Percentiles rank a stretch among this genome's conserved stretches.
These are phyloP conservation scores for Mariannaea sp. DNA, from an alignment of 2,329 filamentous ascomycete genomes.

Conservation along the genomic window DNA sequence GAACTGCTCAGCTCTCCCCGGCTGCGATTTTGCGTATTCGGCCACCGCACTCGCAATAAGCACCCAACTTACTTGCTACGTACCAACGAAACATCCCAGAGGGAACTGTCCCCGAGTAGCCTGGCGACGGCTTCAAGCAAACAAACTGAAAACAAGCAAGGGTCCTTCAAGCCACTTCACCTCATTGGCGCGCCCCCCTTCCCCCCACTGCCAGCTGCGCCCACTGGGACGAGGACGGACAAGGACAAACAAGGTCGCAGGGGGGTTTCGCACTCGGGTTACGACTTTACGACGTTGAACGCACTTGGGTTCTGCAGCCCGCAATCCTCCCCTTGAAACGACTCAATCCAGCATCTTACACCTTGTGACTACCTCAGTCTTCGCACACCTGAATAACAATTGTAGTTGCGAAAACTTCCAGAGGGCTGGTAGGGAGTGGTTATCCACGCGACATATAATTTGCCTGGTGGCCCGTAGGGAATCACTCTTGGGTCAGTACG, in stretches of 20 bases:
- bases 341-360: slow-evolving; percentile 5
- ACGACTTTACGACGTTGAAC: slow-evolving; percentile 24
- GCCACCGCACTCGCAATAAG: neutral
- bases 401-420: neutral
- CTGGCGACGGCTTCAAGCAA: slow-evolving; percentile 18
- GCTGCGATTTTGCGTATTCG: slow-evolving; percentile 7
- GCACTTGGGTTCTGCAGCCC: slow-evolving; percentile 2
- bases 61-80: too few relatives aligned
- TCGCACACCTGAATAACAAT: neutral
- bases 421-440: neutral
- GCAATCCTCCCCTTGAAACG: slow-evolving; percentile 15
- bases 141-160: too few relatives aligned
- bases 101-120: neutral
- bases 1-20: neutral
- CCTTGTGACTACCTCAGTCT: neutral
- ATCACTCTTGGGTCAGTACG: slow-evolving; percentile 1
- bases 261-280: slow-evolving; percentile 27
- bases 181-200: slow-evolving; percentile 26
- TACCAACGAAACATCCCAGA: slow-evolving; percentile 1
- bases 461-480: neutral
- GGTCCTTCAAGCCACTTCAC: slow-evolving; percentile 11
- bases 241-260: too few relatives aligned
- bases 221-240: neutral
- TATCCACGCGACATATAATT: neutral
- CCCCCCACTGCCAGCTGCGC: slow-evolving; percentile 14